A percentile compares a stretch with the other conserved stretches of the same genome.
Evolutionary conservation across 2,329 filamentous ascomycete species (phyloP).

Genomic region (Hymenoscyphus scutula): DNA sequence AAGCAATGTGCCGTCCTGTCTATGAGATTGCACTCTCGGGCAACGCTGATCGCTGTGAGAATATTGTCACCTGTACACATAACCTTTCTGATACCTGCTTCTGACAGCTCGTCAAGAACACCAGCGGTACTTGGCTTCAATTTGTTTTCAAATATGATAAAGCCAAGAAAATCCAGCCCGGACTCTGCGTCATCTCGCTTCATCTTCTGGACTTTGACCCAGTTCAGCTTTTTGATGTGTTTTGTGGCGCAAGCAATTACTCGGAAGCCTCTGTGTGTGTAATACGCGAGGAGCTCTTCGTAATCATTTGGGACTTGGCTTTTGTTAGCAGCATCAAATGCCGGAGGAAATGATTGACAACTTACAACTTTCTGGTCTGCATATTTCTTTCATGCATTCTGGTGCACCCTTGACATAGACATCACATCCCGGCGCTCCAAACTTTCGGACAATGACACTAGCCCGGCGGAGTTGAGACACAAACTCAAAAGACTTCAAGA

Average conservation of each 20-base stretch:
- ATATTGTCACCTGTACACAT: conserved; percentile 99
- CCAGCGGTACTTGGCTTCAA: conserved; percentile 81
- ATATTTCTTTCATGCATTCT: conserved; percentile 95
- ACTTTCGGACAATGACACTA: conserved; percentile 87
- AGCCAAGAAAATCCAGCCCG: conserved; percentile 82
- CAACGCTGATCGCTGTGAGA: conserved; percentile 92
- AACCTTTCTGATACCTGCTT: conserved; percentile 81
- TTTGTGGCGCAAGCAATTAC: conserved; percentile 95
- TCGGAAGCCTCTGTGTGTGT: conserved; percentile 93
- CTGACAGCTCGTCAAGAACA: conserved; percentile 76
- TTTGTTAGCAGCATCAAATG: conserved; percentile 1
- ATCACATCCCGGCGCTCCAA: conserved; percentile 78
- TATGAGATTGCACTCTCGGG: conserved; percentile 82
- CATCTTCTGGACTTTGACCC: conserved; percentile 95
- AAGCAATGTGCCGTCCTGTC: conserved; percentile 84
- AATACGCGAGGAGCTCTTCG: conserved; percentile 82
- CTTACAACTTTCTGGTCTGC: conserved; percentile 74
- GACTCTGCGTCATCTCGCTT: conserved; percentile 81
- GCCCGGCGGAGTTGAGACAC: conserved; percentile 88
- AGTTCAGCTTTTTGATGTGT: conserved; percentile 81
- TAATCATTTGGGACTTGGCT: conserved; percentile 74
- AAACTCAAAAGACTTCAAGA: conserved; percentile 90
- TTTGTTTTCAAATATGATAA: conserved; percentile 99
- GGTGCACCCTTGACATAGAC: conserved; percentile 96
- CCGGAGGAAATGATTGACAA: conserved; percentile 20